Evolutionary conservation across 192 early-diverging fungal species (phyloP).

Genomic region (Rhizophagus sp.): DNA sequence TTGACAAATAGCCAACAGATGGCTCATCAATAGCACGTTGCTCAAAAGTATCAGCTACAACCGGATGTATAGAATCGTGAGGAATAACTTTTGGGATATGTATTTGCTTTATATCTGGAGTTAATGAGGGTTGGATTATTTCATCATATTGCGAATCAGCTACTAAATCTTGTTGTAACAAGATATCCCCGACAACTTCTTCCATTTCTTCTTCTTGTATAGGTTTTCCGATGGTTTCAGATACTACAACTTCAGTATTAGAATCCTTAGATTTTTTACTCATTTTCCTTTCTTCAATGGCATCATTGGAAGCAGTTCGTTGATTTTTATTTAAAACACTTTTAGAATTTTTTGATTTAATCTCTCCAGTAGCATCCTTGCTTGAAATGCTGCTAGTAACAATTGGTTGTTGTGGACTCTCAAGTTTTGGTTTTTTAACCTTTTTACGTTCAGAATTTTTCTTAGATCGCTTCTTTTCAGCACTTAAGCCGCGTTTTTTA

Average conservation of each 20-base stretch:
- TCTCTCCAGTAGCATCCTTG: neutral
- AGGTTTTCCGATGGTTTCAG: neutral
- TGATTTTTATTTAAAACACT: neutral
- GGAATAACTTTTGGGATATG: neutral
- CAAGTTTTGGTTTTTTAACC: neutral
- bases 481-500: neutral
- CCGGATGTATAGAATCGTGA: constrained; percentile 6
- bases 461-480: neutral
- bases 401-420: neutral
- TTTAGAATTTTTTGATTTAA: neutral
- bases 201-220: neutral
- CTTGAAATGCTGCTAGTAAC: neutral
- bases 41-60: constrained; percentile 33
- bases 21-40: constrained; percentile 18
- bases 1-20: constrained; percentile 6
- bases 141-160: neutral
- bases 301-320: neutral
- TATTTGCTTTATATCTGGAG: neutral
- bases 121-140: neutral
- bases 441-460: neutral
- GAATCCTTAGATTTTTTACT: neutral
- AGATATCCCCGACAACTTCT: neutral
- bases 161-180: neutral
- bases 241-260: neutral
- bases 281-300: neutral